Evolutionary conservation across 192 early-diverging fungal species (phyloP), one percentile per base, ranked within the genome.

Genomic region (Coemansia sp.): DNA sequence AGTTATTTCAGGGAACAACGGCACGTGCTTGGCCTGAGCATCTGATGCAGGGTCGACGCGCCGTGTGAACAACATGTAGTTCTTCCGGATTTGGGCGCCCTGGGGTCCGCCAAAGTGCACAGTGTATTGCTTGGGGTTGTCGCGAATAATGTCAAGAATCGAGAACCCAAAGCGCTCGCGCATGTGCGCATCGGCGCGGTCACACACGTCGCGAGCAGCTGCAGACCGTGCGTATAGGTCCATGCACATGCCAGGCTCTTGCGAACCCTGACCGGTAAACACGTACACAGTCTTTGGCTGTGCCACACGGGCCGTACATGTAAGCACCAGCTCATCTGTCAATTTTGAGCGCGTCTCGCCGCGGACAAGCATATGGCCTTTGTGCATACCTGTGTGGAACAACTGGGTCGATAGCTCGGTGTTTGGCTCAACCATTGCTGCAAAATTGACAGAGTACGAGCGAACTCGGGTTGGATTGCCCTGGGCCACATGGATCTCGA

Each of bases 181-280:
- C 79, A 93, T 90, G 77, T 96, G 93, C 17, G 68, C 60, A 67
- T 98, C 94, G 50, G 93, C 94, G 50, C 88, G 87, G 72, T 98
- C 93, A 89, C 90, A 94, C 57, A 96, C 85, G 14, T 78, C 84
- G 64, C 87, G 89, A 20, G 93, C 93, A 51, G 91, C 86, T 19
- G 89, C 68, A 0, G 92, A 94, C 48, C 84, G 82, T 17, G 75
- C 84, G 70, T 95, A 98, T 42, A 96, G 82, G 31, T 90, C 92
- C 90, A 94, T 92, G 59, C 93, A 93, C 95, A 98, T 98, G 54
- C 91, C 92, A 14, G 83, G 83, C 81, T 95, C 92, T 74, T 98
- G 95, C 66, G 95, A 95, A 58, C 95, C 95, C 70, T 98, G 95
- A 31, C 95, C 95, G 42, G 95, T 98, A 64, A 98, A 98, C 28